Evolutionary conservation across 176 grass and related monocot species (phyloP).

Genomic region (Luzula sylvatica): DNA sequence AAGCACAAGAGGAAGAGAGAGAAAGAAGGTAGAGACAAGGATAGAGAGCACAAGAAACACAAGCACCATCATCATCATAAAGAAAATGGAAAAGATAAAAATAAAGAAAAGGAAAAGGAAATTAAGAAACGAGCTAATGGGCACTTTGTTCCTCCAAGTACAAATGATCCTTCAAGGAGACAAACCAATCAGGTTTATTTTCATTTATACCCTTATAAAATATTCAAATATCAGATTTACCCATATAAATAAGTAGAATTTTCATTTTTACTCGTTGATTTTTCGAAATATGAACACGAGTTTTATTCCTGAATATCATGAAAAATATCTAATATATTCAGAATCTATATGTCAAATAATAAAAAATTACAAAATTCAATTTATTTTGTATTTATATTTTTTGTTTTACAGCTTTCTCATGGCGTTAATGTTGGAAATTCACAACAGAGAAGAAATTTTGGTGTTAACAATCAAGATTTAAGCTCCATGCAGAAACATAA

Average conservation of each 20-base stretch:
- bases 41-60: conserved; percentile 22
- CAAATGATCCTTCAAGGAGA: neutral
- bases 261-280: too few species aligned
- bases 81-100: conserved; percentile 14
- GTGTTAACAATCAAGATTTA: conserved; percentile 6
- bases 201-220: too few species aligned
- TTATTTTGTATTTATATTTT: too few species aligned
- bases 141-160: neutral
- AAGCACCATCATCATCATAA: conserved; percentile 23
- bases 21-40: conserved; percentile 14
- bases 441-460: conserved; percentile 13
- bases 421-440: conserved; percentile 3
- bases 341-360: too few species aligned
- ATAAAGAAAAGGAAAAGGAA: conserved; percentile 11
- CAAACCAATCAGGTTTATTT: conserved; percentile 7
- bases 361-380: too few species aligned
- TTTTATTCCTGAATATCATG: too few species aligned
- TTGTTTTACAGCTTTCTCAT: conserved; percentile 12
- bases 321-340: too few species aligned
- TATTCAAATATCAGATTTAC: too few species aligned
- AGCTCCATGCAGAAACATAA: conserved; percentile 6
- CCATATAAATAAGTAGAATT: too few species aligned
- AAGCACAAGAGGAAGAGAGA: conserved; percentile 26
- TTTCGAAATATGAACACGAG: too few species aligned
- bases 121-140: conserved; percentile 16